phyloP scores from a whole-genome alignment of 768 basidiomycete species.

The Cyclocybe aegerita region DNA sequence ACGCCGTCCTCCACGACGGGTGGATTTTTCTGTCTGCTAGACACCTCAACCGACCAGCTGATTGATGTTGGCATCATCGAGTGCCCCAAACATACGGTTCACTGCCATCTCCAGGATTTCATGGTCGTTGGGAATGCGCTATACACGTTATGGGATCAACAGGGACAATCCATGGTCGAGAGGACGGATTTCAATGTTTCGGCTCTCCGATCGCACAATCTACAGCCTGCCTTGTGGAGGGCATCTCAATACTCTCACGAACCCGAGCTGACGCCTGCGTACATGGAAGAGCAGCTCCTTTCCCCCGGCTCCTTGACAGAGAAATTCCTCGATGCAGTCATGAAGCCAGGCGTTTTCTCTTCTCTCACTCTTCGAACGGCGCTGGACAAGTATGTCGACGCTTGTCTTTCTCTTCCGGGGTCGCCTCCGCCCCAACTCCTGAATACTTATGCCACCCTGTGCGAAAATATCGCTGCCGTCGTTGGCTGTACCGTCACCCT shows the following conservation, averaged over 20 bases:
- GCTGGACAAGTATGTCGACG: conserved; percentile 77
- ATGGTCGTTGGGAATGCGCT: conserved; percentile 53
- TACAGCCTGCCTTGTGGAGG: conserved; percentile 45
- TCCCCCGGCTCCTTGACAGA: conserved; percentile 70
- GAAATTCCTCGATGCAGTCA: conserved; percentile 79
- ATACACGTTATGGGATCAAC: conserved; percentile 78
- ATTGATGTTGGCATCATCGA: conserved; percentile 58
- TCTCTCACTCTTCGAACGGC: conserved; percentile 77
- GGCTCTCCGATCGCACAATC: conserved; percentile 28
- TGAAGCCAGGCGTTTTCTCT: conserved; percentile 89
- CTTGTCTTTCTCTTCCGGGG: conserved; percentile 66
- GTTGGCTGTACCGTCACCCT: conserved; percentile 86
- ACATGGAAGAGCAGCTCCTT: conserved; percentile 82
- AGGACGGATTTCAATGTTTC: conserved; percentile 46
- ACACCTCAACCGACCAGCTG: conserved; percentile 55
- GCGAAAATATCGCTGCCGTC: conserved; percentile 76
- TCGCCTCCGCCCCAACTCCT: conserved; percentile 56
- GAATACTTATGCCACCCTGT: conserved; percentile 61
- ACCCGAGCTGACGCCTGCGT: conserved; percentile 78
- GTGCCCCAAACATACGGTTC: conserved; percentile 57
- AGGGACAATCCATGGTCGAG: conserved; percentile 74
- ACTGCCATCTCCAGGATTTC: conserved; percentile 81
- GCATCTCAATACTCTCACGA: conserved; percentile 64
- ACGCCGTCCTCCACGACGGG: conserved; percentile 66
- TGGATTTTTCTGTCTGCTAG: conserved; percentile 76